Evolutionary conservation across 192 early-diverging fungal species (phyloP).

Genomic region (Entomortierella beljakovae): DNA sequence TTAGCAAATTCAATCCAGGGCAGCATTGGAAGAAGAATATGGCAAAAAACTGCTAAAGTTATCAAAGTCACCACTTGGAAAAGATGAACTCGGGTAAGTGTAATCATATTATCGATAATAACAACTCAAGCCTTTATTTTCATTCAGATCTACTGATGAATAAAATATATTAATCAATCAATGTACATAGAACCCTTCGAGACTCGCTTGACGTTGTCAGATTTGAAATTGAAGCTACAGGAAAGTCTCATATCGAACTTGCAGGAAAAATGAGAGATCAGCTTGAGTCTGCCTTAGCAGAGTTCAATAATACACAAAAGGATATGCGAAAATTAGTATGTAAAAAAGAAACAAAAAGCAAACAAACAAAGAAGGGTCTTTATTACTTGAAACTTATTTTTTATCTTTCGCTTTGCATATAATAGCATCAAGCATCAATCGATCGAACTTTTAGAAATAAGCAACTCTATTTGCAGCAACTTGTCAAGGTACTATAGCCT

Average conservation of each 20-base stretch:
- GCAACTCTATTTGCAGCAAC: slow-evolving; percentile 56
- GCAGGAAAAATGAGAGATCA: slow-evolving; percentile 70
- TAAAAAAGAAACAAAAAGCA: not conserved
- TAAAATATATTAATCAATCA: not conserved
- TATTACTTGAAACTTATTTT: not conserved
- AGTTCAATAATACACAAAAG: slow-evolving; percentile 76
- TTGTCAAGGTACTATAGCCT: slow-evolving; percentile 53
- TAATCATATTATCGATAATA: not conserved
- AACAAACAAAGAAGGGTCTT: not conserved
- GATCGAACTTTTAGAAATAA: slow-evolving; percentile 66
- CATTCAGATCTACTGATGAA: too few relatives aligned
- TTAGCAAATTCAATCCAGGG: slow-evolving; percentile 41
- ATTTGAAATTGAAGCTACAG: slow-evolving; percentile 71
- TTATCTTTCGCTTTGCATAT: not conserved
- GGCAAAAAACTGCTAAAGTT: slow-evolving; percentile 75
- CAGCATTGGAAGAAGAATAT: slow-evolving; percentile 76
- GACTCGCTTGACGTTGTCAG: slow-evolving; percentile 67
- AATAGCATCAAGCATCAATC: slow-evolving; percentile 60
- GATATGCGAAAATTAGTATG: slow-evolving; percentile 68
- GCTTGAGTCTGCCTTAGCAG: slow-evolving; percentile 66
- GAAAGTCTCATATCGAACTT: slow-evolving; percentile 71
- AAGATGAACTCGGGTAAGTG: slow-evolving; percentile 75
- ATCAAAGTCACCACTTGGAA: slow-evolving; percentile 67
- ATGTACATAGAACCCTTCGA: slow-evolving; percentile 63
- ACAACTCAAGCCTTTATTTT: too few relatives aligned